Conservation (phyloP, 495 filamentous ascomycete genomes). For the Penicillium maclennaniae region DNA sequence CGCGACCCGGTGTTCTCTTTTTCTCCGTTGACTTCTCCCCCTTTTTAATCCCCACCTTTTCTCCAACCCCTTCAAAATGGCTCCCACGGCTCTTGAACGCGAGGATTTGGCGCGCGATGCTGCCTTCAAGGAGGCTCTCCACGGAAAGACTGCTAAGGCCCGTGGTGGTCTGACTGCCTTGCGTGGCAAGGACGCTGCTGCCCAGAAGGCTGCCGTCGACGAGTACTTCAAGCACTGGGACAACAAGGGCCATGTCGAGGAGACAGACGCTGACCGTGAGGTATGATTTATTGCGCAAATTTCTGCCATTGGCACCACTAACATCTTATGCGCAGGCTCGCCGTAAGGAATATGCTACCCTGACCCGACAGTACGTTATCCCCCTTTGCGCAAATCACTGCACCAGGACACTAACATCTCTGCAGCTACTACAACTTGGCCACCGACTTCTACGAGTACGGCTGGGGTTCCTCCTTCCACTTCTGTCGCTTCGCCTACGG, state of each 20-base stretch:
- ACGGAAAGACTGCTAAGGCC: slow-evolving; percentile 75
- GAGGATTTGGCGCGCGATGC: slow-evolving; percentile 90
- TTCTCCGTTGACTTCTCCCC: slow-evolving; percentile 12
- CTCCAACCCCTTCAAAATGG: slow-evolving; percentile 51
- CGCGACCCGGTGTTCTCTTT: slow-evolving; percentile 3
- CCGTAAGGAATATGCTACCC: slow-evolving; percentile 85
- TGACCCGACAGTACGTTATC: slow-evolving; percentile 81
- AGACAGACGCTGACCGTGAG: slow-evolving; percentile 79
- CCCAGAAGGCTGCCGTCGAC: slow-evolving; percentile 85
- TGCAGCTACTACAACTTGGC: slow-evolving; percentile 94
- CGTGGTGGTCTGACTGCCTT: slow-evolving; percentile 75
- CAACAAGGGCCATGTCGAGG: slow-evolving; percentile 72
- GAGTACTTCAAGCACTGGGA: slow-evolving; percentile 99
- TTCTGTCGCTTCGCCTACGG: slow-evolving; percentile 93
- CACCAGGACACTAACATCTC: slow-evolving; percentile 11
- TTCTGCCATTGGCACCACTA: not conserved
- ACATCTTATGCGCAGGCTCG: slow-evolving; percentile 54
- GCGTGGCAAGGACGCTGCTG: slow-evolving; percentile 74
- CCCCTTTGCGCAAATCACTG: not conserved
- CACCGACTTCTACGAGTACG: slow-evolving; percentile 96
- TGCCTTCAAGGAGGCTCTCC: slow-evolving; percentile 85
- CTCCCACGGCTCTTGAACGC: slow-evolving; percentile 69
- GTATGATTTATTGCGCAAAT: slow-evolving; percentile 35
- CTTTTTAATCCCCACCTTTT: slow-evolving; percentile 22
- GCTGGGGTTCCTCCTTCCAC: slow-evolving; percentile 93